Evolutionary conservation across 768 basidiomycete species (phyloP), one percentile per base, ranked within the genome.

Genomic region (Cubamyces sp.): DNA sequence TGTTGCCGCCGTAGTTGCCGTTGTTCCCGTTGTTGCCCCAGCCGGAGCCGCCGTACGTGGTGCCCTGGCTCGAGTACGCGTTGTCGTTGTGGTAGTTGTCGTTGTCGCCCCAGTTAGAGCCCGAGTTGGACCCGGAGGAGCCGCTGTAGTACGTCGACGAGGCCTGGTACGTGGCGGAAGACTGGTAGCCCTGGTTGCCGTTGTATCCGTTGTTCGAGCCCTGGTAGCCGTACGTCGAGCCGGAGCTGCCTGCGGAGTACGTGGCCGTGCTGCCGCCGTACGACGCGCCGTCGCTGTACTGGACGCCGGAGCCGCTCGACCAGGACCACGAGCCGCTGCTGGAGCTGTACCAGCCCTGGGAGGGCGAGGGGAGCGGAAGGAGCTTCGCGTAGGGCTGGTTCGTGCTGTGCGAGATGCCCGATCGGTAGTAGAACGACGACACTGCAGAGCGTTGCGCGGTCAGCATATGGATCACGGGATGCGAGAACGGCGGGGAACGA

Each of bases 371-470:
- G 21, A 60, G 57, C 3, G 58, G 58, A 3, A 64, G 53, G 23
- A 64, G 52, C 54, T 64, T 60, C 26, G 41, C 25, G 63, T 64
- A 64, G 5, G 58, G 48, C 58, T 54, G 54, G 42, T 60, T 60
- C 18, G 47, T 41, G 40, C 23, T 39, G 53, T 52, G 42, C 30
- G 30, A 21, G 54, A 64, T 21, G 40, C 63, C 63, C 19, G 58
- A 18, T 23, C 63, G 63, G 54, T 28, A 56, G 58, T 64, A 64
- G 63, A 60, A 64, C 50, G 58, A 48, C 15, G 58, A 60, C 21
- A 60, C 63, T 64, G 47, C 5, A 15, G 3, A 42, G 12, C 4
- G 25, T 21, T 3, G 5, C 3, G 19, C 9, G 14, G n/a, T 60
- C 54, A 64, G 59, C 28, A 42, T n/a, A 9, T n/a, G 34, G n/a